A percentile compares a stretch with the other conserved stretches of the same genome.
These are phyloP conservation scores for Bromus sterilis DNA, from an alignment of 176 grass and related monocot species.

Conservation along the genomic window DNA sequence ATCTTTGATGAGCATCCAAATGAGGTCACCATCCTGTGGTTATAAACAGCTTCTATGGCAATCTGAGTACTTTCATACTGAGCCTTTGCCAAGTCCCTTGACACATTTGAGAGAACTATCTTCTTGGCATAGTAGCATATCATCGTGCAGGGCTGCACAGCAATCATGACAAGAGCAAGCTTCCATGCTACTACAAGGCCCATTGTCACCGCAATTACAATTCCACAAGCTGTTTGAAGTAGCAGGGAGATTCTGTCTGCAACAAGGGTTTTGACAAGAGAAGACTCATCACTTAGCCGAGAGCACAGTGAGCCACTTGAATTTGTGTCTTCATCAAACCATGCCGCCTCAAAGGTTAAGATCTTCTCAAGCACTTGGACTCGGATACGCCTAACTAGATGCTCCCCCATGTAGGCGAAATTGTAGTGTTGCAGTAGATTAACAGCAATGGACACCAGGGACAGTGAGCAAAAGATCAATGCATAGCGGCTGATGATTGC, in stretches of 20 bases:
- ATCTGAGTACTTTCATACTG: slow-evolving; percentile 94
- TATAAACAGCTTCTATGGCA: slow-evolving; percentile 90
- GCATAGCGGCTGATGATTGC: slow-evolving; percentile 65
- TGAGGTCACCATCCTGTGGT: slow-evolving; percentile 98
- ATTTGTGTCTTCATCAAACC: slow-evolving; percentile 93
- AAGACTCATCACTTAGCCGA: slow-evolving; percentile 71
- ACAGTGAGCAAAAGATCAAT: slow-evolving; percentile 85
- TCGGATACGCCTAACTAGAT: slow-evolving; percentile 80
- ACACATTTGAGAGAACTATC: slow-evolving; percentile 89
- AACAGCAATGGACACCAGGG: slow-evolving; percentile 62
- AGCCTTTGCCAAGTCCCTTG: slow-evolving; percentile 75
- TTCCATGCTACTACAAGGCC: slow-evolving; percentile 93
- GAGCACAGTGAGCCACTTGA: slow-evolving; percentile 86
- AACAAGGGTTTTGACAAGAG: slow-evolving; percentile 94
- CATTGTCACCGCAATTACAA: slow-evolving; percentile 80
- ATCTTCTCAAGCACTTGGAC: slow-evolving; percentile 84
- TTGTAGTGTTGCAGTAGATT: slow-evolving; percentile 92
- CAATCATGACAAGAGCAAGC: slow-evolving; percentile 98
- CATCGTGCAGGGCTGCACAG: slow-evolving; percentile 87
- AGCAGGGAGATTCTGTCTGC: slow-evolving; percentile 91
- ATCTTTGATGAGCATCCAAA: slow-evolving; percentile 77
- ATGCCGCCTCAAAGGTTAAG: slow-evolving; percentile 88
- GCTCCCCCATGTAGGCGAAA: slow-evolving; percentile 93
- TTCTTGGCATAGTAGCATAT: slow-evolving; percentile 91
- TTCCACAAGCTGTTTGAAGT: slow-evolving; percentile 83